Percentiles rank a stretch among this genome's conserved stretches.
These are phyloP conservation scores for Hibiscus tridactylites DNA, from an alignment of 345 rosid species.

Conservation along the genomic window DNA sequence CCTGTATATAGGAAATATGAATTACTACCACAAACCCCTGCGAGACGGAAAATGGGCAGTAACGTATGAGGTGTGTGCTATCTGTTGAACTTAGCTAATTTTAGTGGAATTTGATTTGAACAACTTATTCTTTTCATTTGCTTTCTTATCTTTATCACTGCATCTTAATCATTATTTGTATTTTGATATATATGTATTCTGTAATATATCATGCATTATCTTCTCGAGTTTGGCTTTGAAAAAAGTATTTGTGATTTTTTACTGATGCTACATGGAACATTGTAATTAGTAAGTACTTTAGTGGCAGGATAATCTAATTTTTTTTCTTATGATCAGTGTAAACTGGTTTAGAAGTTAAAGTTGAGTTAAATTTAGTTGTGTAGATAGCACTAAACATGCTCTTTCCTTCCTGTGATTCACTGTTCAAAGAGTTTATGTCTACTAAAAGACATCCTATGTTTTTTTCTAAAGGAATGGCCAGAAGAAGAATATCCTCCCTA, in stretches of 20 bases:
- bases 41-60: constrained; percentile 97
- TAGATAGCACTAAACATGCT: not conserved
- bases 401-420: not conserved
- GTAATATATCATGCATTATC: not conserved
- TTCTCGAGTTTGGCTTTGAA: not conserved
- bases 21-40: constrained; percentile 85
- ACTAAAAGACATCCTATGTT: not conserved
- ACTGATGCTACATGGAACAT: no score
- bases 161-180: not conserved
- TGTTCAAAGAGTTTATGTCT: not conserved
- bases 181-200: not conserved
- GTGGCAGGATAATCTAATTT: not conserved
- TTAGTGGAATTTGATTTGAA: not conserved
- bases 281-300: not conserved
- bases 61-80: constrained; percentile 65
- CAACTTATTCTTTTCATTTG: not conserved
- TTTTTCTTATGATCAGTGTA: not conserved
- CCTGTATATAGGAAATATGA: constrained; percentile 82
- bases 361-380: not conserved
- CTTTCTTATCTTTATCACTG: not conserved
- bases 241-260: no score
- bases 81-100: constrained; percentile 3
- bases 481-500: constrained; percentile 95
- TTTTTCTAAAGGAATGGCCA: constrained; percentile 75
- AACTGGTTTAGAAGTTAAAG: not conserved